Base-by-base conservation (phyloP, 2,329 filamentous ascomycete species). In the Xylaria sp. region DNA sequence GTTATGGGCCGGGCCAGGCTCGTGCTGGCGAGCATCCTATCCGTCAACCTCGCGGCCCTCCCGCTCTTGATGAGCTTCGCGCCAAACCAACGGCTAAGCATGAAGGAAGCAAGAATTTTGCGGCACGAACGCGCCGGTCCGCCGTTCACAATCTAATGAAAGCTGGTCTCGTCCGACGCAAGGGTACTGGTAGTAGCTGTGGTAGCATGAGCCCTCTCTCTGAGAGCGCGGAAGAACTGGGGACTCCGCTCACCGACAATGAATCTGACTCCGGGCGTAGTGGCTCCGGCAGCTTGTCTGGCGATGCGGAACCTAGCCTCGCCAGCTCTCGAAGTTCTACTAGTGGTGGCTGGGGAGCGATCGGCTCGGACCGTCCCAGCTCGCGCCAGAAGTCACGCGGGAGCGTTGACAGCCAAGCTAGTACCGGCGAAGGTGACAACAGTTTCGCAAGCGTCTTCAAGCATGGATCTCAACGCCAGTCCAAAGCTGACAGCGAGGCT, bases 31-130 rank as follows among this genome's bases (percentile, higher is more conserved):
- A 98, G 79, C 95, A 99, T 74, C 95, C 95, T 8, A 80, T 92
- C 54, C 93, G 95, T 61, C 95, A 99, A 78, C 95, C 95, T 54
- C 92, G 93, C 66, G 93, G 93, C 4, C 95, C 95, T 23, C 95
- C 95, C 13, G 88, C 91, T 13, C 84, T 98, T 52, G 95, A 99
- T 68, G 95, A 99, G 79, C 87, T 99, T 62, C 87, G 90, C 72
- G 85, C 89, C 19, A 95, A 93, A 79, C 95, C 95, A 1, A 98
- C 94, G 8, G 89, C 92, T 68, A 97, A 93, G 80, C 87, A 94
- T 66, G 94, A 98, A 76, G 95, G 94, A 23, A 97, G 94, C 87
- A 89, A 97, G 86, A 99, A 99, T 81, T 99, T 99, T 78, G 90
- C 91, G 10, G 88, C 93, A 58, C 93, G 95, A 64, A 93, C 96